Conservation (phyloP, 2,329 filamentous ascomycete genomes). For the Davidsoniella eucalypti region DNA sequence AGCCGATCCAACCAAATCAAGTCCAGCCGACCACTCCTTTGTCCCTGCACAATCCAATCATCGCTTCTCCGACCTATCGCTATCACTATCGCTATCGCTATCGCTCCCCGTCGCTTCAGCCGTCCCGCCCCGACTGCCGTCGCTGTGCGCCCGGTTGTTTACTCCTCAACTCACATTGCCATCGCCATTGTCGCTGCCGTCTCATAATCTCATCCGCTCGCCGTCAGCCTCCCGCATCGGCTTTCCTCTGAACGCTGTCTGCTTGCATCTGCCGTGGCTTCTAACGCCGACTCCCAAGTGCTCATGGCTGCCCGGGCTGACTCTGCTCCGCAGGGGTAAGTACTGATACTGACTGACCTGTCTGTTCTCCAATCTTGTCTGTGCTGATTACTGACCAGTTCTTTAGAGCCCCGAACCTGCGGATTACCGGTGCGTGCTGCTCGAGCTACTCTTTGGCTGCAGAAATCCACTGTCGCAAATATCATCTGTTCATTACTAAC, state of each 20-base stretch:
- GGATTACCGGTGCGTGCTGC: constrained; percentile 65
- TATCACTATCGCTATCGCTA: too few species aligned
- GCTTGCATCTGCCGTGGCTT: background rate
- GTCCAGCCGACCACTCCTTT: background rate
- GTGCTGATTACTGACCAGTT: background rate
- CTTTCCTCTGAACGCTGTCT: background rate
- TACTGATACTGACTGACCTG: constrained; percentile 13
- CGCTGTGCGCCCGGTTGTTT: too few species aligned
- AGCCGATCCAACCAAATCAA: background rate
- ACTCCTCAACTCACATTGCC: too few species aligned
- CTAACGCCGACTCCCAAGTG: background rate
- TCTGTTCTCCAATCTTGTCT: constrained; percentile 18
- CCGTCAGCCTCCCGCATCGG: background rate
- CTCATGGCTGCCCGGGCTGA: constrained; percentile 9
- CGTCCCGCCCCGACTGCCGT: too few species aligned
- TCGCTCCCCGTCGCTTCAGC: too few species aligned
- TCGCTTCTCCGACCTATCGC: too few species aligned
- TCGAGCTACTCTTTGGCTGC: constrained; percentile 12
- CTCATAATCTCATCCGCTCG: too few species aligned
- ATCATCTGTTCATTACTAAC: background rate
- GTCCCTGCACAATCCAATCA: background rate
- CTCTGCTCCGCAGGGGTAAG: constrained; percentile 10
- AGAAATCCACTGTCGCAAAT: background rate
- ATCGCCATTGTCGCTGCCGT: too few species aligned
- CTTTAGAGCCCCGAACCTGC: constrained; percentile 63